Percentiles rank a stretch among this genome's conserved stretches.
phyloP scores from a whole-genome alignment of 2,329 filamentous ascomycete species.

The Dactylellina sp. region DNA sequence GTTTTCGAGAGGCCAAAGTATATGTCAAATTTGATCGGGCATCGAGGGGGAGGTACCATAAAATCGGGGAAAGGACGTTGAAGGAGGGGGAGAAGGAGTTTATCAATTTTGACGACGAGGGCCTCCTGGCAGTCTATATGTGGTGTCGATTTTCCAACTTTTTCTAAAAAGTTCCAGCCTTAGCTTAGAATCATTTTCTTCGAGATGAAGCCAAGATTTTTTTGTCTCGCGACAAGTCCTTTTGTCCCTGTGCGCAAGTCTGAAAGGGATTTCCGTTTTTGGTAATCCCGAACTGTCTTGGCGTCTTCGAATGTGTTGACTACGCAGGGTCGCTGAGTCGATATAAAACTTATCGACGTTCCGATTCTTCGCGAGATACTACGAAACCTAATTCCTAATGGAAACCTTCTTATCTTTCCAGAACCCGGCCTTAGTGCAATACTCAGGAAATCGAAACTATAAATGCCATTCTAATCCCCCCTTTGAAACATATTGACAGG shows the following conservation, averaged over 20 bases:
- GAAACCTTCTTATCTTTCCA: slow-evolving; percentile 50
- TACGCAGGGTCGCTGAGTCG: neutral
- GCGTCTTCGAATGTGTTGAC: slow-evolving; percentile 34
- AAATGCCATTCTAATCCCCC: slow-evolving; percentile 35
- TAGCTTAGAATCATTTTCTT: too few species aligned
- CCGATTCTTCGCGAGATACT: slow-evolving; percentile 6
- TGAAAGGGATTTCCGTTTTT: slow-evolving; percentile 25
- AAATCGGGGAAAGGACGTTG: too few species aligned
- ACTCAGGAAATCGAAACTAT: slow-evolving; percentile 36
- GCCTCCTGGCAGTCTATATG: too few species aligned
- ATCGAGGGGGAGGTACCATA: too few species aligned
- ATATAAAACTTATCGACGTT: slow-evolving; percentile 1
- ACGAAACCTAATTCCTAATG: slow-evolving; percentile 43
- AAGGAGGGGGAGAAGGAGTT: too few species aligned
- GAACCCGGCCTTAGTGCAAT: slow-evolving; percentile 22
- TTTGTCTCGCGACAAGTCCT: too few species aligned
- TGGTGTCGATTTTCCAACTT: neutral
- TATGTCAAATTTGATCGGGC: too few species aligned
- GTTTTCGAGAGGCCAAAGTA: too few species aligned
- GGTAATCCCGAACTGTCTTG: slow-evolving; percentile 24
- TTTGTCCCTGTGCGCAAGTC: too few species aligned
- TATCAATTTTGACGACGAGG: too few species aligned
- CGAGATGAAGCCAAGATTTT: too few species aligned
- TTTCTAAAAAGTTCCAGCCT: too few species aligned
- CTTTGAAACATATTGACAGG: slow-evolving; percentile 34